phyloP scores from a whole-genome alignment of 2,329 filamentous ascomycete genomes.

The Talaromyces sp. region DNA sequence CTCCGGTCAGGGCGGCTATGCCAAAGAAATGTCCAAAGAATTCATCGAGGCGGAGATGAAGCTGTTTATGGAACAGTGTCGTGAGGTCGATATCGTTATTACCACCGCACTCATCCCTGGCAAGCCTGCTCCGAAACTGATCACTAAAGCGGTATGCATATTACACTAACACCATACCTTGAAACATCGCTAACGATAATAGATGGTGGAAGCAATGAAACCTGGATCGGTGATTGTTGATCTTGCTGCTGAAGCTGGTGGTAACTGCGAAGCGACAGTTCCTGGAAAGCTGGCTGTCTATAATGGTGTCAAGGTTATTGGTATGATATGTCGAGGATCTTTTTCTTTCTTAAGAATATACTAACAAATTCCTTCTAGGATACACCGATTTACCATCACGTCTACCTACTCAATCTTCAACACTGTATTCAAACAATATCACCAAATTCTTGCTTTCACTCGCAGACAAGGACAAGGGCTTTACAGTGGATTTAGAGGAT shows the following conservation, averaged over 20 bases:
- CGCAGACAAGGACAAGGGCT: conserved; percentile 68
- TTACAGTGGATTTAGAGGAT: conserved; percentile 72
- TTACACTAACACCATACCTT: not conserved
- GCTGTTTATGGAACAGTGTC: conserved; percentile 78
- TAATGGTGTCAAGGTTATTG: conserved; percentile 78
- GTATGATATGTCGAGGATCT: conserved; percentile 38
- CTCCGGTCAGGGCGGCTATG: conserved; percentile 77
- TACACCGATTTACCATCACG: conserved; percentile 86
- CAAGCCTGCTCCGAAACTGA: conserved; percentile 73
- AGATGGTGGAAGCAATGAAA: conserved; percentile 79
- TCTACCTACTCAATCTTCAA: conserved; percentile 81
- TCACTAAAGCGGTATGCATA: conserved; percentile 58
- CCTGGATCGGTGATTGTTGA: conserved; percentile 85
- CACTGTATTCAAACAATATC: conserved; percentile 89
- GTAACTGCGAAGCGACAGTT: conserved; percentile 78
- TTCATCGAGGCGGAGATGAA: conserved; percentile 93
- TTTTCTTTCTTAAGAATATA: not conserved
- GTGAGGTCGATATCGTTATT: conserved; percentile 86
- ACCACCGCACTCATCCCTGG: conserved; percentile 90
- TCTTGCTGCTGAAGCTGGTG: conserved; percentile 78
- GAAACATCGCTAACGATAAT: conserved; percentile 13
- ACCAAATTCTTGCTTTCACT: conserved; percentile 83
- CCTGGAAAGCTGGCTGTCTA: conserved; percentile 65
- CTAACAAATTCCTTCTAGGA: conserved; percentile 35
- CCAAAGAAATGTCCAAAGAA: conserved; percentile 90